These are phyloP conservation scores for Nigrospora sphaerica DNA, from an alignment of 2,329 filamentous ascomycete species.

Conservation along the genomic window DNA sequence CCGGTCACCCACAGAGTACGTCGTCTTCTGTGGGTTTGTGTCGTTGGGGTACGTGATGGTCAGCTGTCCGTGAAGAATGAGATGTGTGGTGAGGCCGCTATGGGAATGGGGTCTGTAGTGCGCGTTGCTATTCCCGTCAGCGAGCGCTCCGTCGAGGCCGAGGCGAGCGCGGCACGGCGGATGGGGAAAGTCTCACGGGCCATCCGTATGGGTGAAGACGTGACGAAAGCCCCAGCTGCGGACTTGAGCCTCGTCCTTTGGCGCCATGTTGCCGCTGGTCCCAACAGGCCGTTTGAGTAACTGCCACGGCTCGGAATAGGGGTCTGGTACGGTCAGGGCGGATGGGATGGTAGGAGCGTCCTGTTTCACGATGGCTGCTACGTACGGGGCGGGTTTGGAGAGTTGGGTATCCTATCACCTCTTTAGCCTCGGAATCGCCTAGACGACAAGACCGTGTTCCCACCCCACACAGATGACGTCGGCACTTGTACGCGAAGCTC, in stretches of 20 bases:
- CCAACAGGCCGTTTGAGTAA: too few relatives aligned
- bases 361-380: too few relatives aligned
- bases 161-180: not conserved
- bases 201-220: constrained; percentile 68
- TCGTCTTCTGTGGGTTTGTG: constrained; percentile 43
- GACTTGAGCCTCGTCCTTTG: constrained; percentile 52
- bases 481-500: too few relatives aligned
- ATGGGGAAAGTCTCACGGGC: constrained; percentile 44
- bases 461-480: too few relatives aligned
- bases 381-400: too few relatives aligned
- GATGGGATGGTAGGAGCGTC: too few relatives aligned
- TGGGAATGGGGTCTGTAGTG: constrained; percentile 65
- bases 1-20: constrained; percentile 52
- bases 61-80: constrained; percentile 58
- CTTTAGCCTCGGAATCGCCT: too few relatives aligned
- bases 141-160: not conserved
- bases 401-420: too few relatives aligned
- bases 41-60: constrained; percentile 63
- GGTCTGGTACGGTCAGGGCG: too few relatives aligned
- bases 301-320: too few relatives aligned
- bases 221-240: constrained; percentile 61
- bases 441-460: too few relatives aligned
- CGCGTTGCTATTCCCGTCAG: constrained; percentile 41
- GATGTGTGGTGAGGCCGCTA: constrained; percentile 57
- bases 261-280: constrained; percentile 8